Evolutionary conservation across 202 grass and related monocot genomes (phyloP).

Genomic region (Zoysia matrella): DNA sequence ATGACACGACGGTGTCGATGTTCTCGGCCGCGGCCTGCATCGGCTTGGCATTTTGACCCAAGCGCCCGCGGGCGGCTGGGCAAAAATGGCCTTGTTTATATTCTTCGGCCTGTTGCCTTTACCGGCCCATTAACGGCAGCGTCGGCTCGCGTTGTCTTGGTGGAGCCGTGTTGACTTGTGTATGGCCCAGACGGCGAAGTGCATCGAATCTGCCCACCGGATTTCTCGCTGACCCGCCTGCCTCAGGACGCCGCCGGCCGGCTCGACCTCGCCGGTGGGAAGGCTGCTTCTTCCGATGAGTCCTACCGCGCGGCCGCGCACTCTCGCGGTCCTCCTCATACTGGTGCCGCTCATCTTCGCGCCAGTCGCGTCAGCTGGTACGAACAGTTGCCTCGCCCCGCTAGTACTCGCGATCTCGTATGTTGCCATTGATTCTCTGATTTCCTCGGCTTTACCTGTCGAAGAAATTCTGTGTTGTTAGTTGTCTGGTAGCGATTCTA

Average conservation of each 20-base stretch:
- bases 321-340: background rate
- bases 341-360: constrained; percentile 26
- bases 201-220: constrained; percentile 25
- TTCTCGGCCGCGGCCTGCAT: no score
- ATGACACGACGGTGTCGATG: no score
- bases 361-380: constrained; percentile 48
- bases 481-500: background rate
- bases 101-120: background rate
- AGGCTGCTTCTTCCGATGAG: constrained; percentile 36
- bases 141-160: background rate
- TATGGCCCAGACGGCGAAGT: background rate
- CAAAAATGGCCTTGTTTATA: background rate
- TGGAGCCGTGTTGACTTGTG: constrained; percentile 6
- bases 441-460: background rate
- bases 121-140: background rate
- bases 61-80: no score
- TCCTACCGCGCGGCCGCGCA: background rate
- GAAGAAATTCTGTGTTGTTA: background rate
- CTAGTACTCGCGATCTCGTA: constrained; percentile 18
- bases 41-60: no score
- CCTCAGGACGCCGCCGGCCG: constrained; percentile 15
- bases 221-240: constrained; percentile 14
- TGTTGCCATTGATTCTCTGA: background rate
- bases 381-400: background rate
- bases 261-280: constrained; percentile 7